A percentile compares a stretch with the other conserved stretches of the same genome.
These are phyloP conservation scores for Rutstroemia sp. DNA, from an alignment of 2,329 filamentous ascomycete species.

Conservation along the genomic window DNA sequence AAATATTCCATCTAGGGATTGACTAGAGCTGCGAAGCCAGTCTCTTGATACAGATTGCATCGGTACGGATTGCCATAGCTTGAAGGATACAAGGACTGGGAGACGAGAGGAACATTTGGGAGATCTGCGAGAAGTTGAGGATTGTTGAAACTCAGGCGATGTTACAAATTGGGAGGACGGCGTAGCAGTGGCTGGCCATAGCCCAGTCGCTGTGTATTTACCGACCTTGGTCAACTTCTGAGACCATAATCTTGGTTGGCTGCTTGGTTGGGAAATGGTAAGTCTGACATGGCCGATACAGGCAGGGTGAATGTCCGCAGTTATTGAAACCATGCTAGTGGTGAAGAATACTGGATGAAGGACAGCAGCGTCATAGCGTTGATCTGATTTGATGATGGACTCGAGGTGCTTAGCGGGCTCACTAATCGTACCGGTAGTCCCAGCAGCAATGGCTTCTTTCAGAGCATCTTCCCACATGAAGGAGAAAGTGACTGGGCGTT, in stretches of 20 bases:
- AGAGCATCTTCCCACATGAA: conserved; percentile 6
- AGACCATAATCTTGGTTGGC: too few relatives aligned
- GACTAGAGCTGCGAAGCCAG: not conserved
- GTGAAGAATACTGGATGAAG: conserved; percentile 16
- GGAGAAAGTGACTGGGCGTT: conserved; percentile 5
- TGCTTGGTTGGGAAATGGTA: too few relatives aligned
- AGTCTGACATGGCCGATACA: conserved; percentile 11
- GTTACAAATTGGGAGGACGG: too few relatives aligned
- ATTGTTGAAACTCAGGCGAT: not conserved
- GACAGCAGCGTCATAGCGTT: conserved; percentile 11
- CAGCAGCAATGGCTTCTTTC: conserved; percentile 1
- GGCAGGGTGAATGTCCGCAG: conserved; percentile 11
- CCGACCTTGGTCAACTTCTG: too few relatives aligned
- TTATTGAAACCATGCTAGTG: not conserved
- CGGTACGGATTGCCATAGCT: not conserved
- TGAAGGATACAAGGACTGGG: not conserved
- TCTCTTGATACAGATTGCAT: not conserved
- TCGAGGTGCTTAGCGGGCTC: conserved; percentile 3
- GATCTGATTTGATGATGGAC: not conserved
- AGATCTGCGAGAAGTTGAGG: not conserved
- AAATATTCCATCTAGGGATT: not conserved
- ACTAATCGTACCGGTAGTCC: not conserved
- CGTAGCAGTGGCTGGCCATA: too few relatives aligned
- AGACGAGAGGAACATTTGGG: not conserved
- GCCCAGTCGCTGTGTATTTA: too few relatives aligned